Evolutionary conservation across 176 grass and related monocot species (phyloP).

Genomic region (Oryza coarctata): DNA sequence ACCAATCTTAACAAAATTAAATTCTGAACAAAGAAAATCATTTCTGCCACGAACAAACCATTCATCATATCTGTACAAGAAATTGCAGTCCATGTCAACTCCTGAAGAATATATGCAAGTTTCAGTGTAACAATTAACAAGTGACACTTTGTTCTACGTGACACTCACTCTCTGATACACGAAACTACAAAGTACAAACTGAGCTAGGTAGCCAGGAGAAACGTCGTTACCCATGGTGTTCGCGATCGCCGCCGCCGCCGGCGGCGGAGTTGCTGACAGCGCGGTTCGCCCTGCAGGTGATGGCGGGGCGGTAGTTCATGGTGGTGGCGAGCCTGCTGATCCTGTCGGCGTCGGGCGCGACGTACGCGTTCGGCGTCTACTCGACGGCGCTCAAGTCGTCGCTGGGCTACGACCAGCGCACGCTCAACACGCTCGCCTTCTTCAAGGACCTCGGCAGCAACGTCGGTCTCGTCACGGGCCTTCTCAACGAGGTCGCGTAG

Average conservation of each 20-base stretch:
- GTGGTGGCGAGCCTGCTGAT: slow-evolving; percentile 54
- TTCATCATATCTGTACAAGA: neutral
- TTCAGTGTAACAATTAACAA: neutral
- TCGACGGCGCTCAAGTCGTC: slow-evolving; percentile 30
- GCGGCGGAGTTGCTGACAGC: neutral
- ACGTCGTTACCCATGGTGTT: neutral
- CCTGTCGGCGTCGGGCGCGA: slow-evolving; percentile 48
- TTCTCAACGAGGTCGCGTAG: slow-evolving; percentile 46
- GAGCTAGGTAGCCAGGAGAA: too few relatives aligned
- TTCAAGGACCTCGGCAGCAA: slow-evolving; percentile 60
- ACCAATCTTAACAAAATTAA: neutral
- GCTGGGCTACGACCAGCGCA: slow-evolving; percentile 47
- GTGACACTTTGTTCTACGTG: neutral
- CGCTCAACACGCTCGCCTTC: slow-evolving; percentile 44
- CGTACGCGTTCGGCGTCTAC: slow-evolving; percentile 54
- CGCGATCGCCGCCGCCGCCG: neutral
- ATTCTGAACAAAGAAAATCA: neutral
- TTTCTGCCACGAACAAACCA: neutral
- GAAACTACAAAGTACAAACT: too few relatives aligned
- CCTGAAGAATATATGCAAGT: neutral
- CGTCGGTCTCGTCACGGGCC: slow-evolving; percentile 43
- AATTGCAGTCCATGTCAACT: neutral
- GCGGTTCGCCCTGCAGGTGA: slow-evolving; percentile 36
- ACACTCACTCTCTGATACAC: neutral
- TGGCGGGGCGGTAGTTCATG: slow-evolving; percentile 46